Conservation (phyloP, 768 basidiomycete genomes). For the Auricularia sp. region DNA sequence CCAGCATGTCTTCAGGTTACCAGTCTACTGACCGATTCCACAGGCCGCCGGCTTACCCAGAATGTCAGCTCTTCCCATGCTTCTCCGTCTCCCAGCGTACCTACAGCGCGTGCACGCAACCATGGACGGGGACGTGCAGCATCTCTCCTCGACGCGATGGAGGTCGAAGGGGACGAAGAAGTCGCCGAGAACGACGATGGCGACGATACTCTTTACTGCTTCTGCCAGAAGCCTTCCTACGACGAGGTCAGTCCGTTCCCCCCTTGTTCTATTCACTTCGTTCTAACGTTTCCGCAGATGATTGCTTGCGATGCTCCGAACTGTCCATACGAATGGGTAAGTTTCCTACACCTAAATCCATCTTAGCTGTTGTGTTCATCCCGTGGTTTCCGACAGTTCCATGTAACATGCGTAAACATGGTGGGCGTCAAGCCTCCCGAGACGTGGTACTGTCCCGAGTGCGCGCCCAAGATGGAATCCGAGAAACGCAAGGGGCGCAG, state of each 20-base stretch:
- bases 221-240: slow-evolving; percentile 51
- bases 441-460: slow-evolving; percentile 50
- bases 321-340: slow-evolving; percentile 63
- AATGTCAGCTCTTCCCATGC: neutral
- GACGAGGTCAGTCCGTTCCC: slow-evolving; percentile 36
- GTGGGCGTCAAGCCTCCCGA: slow-evolving; percentile 43
- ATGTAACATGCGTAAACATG: slow-evolving; percentile 49
- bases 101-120: neutral
- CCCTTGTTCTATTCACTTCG: slow-evolving; percentile 16
- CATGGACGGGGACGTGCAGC: slow-evolving; percentile 6
- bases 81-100: slow-evolving; percentile 5
- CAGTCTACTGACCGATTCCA: neutral
- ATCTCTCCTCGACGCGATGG: slow-evolving; percentile 14
- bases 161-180: slow-evolving; percentile 19
- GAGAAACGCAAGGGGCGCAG: neutral
- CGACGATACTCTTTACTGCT: slow-evolving; percentile 45
- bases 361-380: neutral
- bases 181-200: slow-evolving; percentile 28
- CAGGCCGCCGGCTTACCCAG: neutral
- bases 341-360: slow-evolving; percentile 12
- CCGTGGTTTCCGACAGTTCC: slow-evolving; percentile 34
- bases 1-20: neutral
- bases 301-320: slow-evolving; percentile 60
- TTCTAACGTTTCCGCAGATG: slow-evolving; percentile 52
- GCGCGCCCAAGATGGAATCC: slow-evolving; percentile 12